phyloP scores from a whole-genome alignment of 2,329 filamentous ascomycete species.

The Didymella sp. region DNA sequence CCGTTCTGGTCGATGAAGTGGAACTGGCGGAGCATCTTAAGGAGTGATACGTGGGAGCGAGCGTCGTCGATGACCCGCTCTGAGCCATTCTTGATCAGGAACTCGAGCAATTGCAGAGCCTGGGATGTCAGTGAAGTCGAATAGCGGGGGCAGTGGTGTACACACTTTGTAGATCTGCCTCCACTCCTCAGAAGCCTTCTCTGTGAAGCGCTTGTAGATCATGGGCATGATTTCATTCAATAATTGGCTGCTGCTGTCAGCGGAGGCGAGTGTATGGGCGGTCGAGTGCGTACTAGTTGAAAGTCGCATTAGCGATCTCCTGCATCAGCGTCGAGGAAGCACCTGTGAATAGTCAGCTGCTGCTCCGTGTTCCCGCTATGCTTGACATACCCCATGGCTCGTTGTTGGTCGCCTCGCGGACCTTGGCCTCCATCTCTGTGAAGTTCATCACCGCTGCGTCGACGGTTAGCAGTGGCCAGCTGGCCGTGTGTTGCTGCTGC shows the following conservation, averaged over 20 bases:
- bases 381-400: slow-evolving; percentile 80
- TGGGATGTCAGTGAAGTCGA: slow-evolving; percentile 41
- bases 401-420: slow-evolving; percentile 98
- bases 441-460: slow-evolving; percentile 91
- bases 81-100: slow-evolving; percentile 96
- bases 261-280: not conserved
- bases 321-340: slow-evolving; percentile 90
- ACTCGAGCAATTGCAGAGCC: slow-evolving; percentile 90
- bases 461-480: slow-evolving; percentile 38
- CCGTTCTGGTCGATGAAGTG: slow-evolving; percentile 96
- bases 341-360: slow-evolving; percentile 47
- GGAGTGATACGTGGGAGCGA: slow-evolving; percentile 87
- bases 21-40: slow-evolving; percentile 99
- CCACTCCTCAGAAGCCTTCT: slow-evolving; percentile 98
- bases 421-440: slow-evolving; percentile 74
- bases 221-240: slow-evolving; percentile 99
- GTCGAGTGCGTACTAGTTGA: slow-evolving; percentile 82
- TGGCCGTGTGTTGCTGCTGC: slow-evolving; percentile 12
- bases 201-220: slow-evolving; percentile 99
- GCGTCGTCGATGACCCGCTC: slow-evolving; percentile 98
- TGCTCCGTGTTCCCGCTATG: not conserved
- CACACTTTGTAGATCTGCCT: slow-evolving; percentile 95
- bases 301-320: slow-evolving; percentile 96
- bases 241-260: slow-evolving; percentile 71
- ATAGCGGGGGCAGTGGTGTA: not conserved